These are phyloP conservation scores for Didymella glomerata DNA, from an alignment of 2,329 filamentous ascomycete species.

Conservation along the genomic window DNA sequence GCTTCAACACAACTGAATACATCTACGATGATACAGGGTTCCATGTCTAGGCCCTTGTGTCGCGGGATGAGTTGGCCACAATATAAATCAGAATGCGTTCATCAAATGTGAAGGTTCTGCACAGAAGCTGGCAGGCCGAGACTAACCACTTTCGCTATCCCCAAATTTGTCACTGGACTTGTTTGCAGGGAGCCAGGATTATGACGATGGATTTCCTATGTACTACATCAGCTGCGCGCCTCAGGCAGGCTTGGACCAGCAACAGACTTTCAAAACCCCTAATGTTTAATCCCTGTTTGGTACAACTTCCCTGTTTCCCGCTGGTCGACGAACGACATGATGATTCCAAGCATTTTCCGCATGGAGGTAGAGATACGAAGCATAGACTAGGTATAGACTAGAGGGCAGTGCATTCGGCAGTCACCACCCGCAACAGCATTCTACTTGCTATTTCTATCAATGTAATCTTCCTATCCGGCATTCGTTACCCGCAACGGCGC, in stretches of 20 bases:
- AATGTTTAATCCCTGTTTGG: constrained; percentile 11
- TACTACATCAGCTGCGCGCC: not conserved
- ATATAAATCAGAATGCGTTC: not conserved
- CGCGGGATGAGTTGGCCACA: not conserved
- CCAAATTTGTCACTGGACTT: no score
- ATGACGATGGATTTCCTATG: not conserved
- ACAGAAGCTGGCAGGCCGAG: not conserved
- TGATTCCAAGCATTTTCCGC: not conserved
- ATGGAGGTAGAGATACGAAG: not conserved
- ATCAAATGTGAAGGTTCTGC: no score
- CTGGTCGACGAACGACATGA: constrained; percentile 1
- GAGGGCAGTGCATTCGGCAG: not conserved
- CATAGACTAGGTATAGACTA: not conserved
- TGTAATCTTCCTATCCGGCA: not conserved
- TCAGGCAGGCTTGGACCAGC: not conserved
- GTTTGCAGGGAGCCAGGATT: not conserved
- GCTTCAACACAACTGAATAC: not conserved
- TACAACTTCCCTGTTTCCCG: not conserved
- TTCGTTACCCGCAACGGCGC: not conserved
- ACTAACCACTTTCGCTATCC: not conserved
- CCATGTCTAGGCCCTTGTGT: not conserved
- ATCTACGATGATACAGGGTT: constrained; percentile 1
- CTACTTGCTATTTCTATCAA: not conserved
- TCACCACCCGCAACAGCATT: not conserved
- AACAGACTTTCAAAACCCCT: not conserved